Conservation (phyloP, 805 yeast genomes). For the Candida boleticola region DNA sequence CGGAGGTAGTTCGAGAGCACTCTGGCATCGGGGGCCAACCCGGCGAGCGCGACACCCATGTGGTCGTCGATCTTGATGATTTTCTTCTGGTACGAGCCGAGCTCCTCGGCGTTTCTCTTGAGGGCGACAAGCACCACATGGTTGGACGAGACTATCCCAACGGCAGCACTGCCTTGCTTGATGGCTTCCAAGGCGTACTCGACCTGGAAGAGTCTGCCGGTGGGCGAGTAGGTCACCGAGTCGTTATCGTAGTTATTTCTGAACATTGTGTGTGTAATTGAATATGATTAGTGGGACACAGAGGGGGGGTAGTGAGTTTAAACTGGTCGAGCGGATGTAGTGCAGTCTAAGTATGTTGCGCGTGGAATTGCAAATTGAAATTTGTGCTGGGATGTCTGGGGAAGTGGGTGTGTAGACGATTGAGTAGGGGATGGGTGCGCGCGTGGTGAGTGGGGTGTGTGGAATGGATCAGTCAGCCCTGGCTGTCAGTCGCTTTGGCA, state of each 20-base stretch:
- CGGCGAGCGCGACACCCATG: slow-evolving; percentile 93
- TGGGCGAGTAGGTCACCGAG: slow-evolving; percentile 95
- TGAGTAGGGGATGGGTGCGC: too few relatives aligned
- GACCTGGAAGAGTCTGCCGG: slow-evolving; percentile 85
- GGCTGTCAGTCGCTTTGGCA: too few relatives aligned
- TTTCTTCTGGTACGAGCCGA: slow-evolving; percentile 95
- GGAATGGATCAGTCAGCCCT: too few relatives aligned
- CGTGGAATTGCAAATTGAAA: slow-evolving; percentile 2
- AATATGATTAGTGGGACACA: too few relatives aligned
- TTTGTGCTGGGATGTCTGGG: too few relatives aligned
- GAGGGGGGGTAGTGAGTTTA: too few relatives aligned
- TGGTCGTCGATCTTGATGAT: slow-evolving; percentile 89
- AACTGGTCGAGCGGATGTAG: too few relatives aligned
- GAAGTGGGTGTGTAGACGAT: neutral
- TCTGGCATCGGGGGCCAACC: slow-evolving; percentile 97
- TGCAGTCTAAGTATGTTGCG: too few relatives aligned
- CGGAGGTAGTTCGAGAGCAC: slow-evolving; percentile 86
- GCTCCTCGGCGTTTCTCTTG: slow-evolving; percentile 94
- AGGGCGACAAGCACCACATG: slow-evolving; percentile 92
- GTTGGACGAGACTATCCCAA: slow-evolving; percentile 81
- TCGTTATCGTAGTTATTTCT: slow-evolving; percentile 99
- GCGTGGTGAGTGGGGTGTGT: too few relatives aligned
- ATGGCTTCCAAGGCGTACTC: slow-evolving; percentile 94
- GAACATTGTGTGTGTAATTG: too few relatives aligned
- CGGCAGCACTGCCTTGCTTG: slow-evolving; percentile 97